Conservation (phyloP, 306 rosid genomes). For the Medicago arabica region DNA sequence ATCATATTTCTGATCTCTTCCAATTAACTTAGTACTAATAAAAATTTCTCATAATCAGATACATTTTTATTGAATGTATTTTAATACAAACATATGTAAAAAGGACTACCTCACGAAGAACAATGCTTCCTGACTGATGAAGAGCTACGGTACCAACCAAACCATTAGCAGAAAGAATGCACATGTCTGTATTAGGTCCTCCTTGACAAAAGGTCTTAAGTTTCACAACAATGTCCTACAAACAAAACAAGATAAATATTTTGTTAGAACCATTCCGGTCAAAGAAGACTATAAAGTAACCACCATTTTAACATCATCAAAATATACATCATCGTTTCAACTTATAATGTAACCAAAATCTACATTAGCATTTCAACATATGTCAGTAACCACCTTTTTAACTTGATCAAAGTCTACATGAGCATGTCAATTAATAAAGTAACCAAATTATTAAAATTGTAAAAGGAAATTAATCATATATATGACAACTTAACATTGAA, state of each 20-base stretch:
- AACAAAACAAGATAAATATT: not conserved
- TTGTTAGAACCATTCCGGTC: not conserved
- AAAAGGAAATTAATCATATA: not conserved
- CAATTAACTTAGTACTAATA: not conserved
- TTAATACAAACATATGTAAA: conserved; percentile 16
- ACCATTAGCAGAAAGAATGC: conserved; percentile 81
- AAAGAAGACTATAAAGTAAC: not conserved
- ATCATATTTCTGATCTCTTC: no score
- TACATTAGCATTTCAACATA: no score
- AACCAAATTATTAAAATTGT: no score
- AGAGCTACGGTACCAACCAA: conserved; percentile 68
- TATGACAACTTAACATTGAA: not conserved
- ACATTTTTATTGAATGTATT: conserved; percentile 1
- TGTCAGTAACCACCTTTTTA: no score
- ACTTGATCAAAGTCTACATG: no score
- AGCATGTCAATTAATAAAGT: no score
- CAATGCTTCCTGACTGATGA: conserved; percentile 61
- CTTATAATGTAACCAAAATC: not conserved
- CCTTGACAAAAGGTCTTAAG: conserved; percentile 60
- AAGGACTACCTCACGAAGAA: conserved; percentile 64
- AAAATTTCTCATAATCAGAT: not conserved
- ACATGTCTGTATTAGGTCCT: conserved; percentile 63
- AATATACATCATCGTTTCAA: not conserved
- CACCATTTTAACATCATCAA: not conserved
- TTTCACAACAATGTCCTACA: conserved; percentile 76